phyloP scores from a whole-genome alignment of 176 grass and related monocot species.

The Pharus latifolius region DNA sequence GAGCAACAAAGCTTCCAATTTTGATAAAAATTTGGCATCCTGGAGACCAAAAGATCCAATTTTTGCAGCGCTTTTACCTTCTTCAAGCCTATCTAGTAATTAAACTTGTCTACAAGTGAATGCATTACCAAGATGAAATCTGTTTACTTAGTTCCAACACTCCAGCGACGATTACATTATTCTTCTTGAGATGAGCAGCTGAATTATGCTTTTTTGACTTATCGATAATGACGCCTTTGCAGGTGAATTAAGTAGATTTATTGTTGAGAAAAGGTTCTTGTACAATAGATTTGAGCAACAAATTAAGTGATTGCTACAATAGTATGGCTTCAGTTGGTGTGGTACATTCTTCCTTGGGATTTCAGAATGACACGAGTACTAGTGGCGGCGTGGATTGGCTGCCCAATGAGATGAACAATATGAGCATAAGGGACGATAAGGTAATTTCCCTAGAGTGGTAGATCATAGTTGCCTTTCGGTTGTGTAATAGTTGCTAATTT shows the following conservation, averaged over 20 bases:
- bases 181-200: background rate
- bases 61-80: background rate
- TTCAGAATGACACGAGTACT: slow-evolving; percentile 36
- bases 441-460: slow-evolving; percentile 17
- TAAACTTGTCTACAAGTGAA: background rate
- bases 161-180: too few relatives aligned
- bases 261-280: background rate
- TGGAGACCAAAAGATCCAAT: too few relatives aligned
- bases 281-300: background rate
- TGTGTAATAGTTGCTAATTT: background rate
- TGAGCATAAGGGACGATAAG: slow-evolving; percentile 91
- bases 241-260: slow-evolving; percentile 13
- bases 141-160: too few relatives aligned
- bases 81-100: background rate
- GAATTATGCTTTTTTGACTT: background rate
- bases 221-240: background rate
- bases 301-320: background rate
- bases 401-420: slow-evolving; percentile 49
- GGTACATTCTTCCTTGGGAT: slow-evolving; percentile 28
- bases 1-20: background rate
- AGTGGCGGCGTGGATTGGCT: slow-evolving; percentile 31
- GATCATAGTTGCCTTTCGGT: background rate
- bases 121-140: background rate
- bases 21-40: background rate
- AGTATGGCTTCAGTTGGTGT: slow-evolving; percentile 56